Base-by-base conservation (phyloP, 495 filamentous ascomycete genomes). In the Penicillium pancosmium region DNA sequence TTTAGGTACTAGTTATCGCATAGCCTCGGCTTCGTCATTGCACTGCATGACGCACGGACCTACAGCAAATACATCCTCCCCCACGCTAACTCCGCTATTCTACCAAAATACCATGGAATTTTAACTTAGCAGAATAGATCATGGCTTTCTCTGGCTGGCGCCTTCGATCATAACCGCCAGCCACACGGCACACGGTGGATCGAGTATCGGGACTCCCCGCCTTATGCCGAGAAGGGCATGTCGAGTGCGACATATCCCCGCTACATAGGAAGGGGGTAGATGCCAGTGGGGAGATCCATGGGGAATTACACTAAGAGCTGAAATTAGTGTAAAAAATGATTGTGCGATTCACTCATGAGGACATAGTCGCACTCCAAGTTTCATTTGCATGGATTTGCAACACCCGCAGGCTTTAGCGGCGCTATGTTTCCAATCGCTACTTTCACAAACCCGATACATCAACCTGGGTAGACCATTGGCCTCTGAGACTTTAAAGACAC, bases 161-260 rank as follows among this genome's bases (percentile, higher is more conserved):
- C 23, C n/a, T 36, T 36, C 10, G 55, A 23, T 40, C n/a, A 35
- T 15, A 18, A 40, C 23, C 34, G 46, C 13, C 55, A 50, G 19
- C 19, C 47, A 55, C 54, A 55, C 55, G 55, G 55, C 51, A 53
- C 40, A 19, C n/a, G 35, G 51, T 59, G 51, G 51, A 54, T 50
- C 57, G 9, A 36, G 23, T 43, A 50, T 36, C 57, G 51, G 51
- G 7, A 18, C 31, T 33, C 40, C 16, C 50, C 51, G 57, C 51
- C 23, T 21, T 9, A 33, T 31, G 16, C 21, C 27, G 25, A 27
- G 16, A 38, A 50, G 5, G 55, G 55, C 47, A 51, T 50, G 46
- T 57, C 36, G 47, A 23, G 33, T n/a, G 33, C 55, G 47, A 33
- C 11, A 16, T 2, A 41, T 34, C n/a, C 4, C 21, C 41, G 15